Conservation (phyloP, 1,139 yeast genomes). For the Eremothecium cymbalariae region DNA sequence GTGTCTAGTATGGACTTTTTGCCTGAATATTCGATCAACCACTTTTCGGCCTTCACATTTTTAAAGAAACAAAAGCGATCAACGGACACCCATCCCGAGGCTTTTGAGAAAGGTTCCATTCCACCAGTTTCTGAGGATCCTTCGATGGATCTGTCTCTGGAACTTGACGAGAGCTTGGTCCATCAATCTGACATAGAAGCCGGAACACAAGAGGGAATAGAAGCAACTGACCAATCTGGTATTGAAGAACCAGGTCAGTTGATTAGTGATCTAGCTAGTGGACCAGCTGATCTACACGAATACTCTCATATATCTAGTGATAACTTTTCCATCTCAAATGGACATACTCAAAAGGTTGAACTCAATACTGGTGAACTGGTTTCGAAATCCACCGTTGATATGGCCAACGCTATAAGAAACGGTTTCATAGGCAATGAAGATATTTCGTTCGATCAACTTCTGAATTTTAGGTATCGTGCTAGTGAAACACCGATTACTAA, state of each 20-base stretch:
- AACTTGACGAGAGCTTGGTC: constrained; percentile 14
- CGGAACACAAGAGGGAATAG: constrained; percentile 9
- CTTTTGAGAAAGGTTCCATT: neutral
- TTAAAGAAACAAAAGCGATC: constrained; percentile 13
- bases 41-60: constrained; percentile 11
- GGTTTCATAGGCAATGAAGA: constrained; percentile 27
- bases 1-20: constrained; percentile 14
- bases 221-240: constrained; percentile 2
- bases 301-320: constrained; percentile 7
- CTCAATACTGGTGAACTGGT: constrained; percentile 22
- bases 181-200: constrained; percentile 6
- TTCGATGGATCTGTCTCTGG: constrained; percentile 21
- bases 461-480: constrained; percentile 33
- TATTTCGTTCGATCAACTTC: constrained; percentile 37
- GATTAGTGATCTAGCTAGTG: constrained; percentile 6
- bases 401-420: constrained; percentile 45
- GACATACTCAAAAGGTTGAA: constrained; percentile 18
- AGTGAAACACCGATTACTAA: constrained; percentile 35
- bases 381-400: constrained; percentile 45
- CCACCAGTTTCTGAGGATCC: constrained; percentile 11
- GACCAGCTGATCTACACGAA: constrained; percentile 7
- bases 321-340: constrained; percentile 1
- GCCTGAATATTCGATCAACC: constrained; percentile 14
- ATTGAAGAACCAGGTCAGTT: no score
- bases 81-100: constrained; percentile 6